phyloP scores from a whole-genome alignment of 371 early-diverging fungal species.

The Mucor plumbeus region DNA sequence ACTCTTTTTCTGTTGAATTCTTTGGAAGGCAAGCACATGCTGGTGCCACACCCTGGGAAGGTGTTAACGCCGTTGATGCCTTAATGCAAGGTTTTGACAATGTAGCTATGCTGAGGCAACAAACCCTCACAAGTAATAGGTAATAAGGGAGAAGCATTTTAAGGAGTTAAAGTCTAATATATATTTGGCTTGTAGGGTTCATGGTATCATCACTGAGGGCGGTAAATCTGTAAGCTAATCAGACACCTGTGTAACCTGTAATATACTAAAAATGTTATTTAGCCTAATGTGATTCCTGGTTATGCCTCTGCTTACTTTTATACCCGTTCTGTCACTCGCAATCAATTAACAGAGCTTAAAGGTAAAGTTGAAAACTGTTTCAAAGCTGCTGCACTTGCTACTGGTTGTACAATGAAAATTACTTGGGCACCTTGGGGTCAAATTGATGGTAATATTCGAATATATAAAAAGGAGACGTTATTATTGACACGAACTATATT shows the following conservation, averaged over 20 bases:
- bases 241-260: neutral
- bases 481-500: neutral
- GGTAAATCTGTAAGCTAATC: conserved; percentile 61
- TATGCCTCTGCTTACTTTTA: conserved; percentile 59
- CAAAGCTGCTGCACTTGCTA: conserved; percentile 67
- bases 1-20: conserved; percentile 55
- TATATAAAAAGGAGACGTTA: neutral
- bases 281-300: conserved; percentile 62
- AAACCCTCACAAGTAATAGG: conserved; percentile 61
- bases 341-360: conserved; percentile 54
- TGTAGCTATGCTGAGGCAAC: conserved; percentile 72
- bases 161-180: neutral
- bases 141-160: conserved; percentile 5
- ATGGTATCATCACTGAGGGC: conserved; percentile 76
- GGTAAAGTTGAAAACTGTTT: conserved; percentile 60
- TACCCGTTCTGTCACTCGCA: conserved; percentile 58
- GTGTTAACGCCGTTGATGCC: conserved; percentile 80
- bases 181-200: conserved; percentile 48
- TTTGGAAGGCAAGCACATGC: conserved; percentile 72
- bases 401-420: conserved; percentile 69
- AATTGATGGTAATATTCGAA: conserved; percentile 29
- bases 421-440: conserved; percentile 47
- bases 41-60: conserved; percentile 61
- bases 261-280: neutral
- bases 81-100: conserved; percentile 63